Evolutionary conservation across 2,329 filamentous ascomycete genomes (phyloP).

Genomic region (Trichoderma asperellum): DNA sequence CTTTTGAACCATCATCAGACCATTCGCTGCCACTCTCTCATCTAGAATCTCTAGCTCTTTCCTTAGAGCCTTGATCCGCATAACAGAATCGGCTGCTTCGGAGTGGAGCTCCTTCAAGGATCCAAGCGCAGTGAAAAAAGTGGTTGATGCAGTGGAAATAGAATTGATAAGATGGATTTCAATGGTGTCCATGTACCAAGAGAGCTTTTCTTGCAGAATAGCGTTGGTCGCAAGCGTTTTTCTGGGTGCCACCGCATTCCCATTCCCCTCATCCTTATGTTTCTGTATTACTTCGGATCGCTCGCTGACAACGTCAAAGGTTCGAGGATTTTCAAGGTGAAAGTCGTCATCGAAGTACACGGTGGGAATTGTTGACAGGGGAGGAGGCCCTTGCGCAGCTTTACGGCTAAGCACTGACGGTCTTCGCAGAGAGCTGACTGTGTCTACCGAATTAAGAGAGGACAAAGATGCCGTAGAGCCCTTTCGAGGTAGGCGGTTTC

Average conservation of each 20-base stretch:
- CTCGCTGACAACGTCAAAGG: slow-evolving; percentile 95
- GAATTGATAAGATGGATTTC: slow-evolving; percentile 96
- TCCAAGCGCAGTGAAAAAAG: slow-evolving; percentile 92
- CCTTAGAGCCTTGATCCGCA: slow-evolving; percentile 79
- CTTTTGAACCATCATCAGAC: slow-evolving; percentile 83
- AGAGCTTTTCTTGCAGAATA: slow-evolving; percentile 95
- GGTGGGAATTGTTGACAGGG: slow-evolving; percentile 85
- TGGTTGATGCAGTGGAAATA: slow-evolving; percentile 92
- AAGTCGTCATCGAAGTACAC: slow-evolving; percentile 97
- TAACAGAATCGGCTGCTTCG: slow-evolving; percentile 88
- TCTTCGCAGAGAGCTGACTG: slow-evolving; percentile 48
- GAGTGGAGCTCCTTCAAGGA: slow-evolving; percentile 88
- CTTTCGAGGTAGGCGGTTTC: slow-evolving; percentile 38
- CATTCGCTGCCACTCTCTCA: slow-evolving; percentile 81
- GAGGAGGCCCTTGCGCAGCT: slow-evolving; percentile 73
- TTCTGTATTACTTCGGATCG: slow-evolving; percentile 90
- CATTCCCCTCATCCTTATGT: slow-evolving; percentile 57
- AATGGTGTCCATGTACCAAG: slow-evolving; percentile 99
- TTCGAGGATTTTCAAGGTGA: slow-evolving; percentile 91
- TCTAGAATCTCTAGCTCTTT: slow-evolving; percentile 81
- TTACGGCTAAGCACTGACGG: slow-evolving; percentile 58
- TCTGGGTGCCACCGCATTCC: slow-evolving; percentile 61
- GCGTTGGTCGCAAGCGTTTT: slow-evolving; percentile 95
- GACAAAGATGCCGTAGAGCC: slow-evolving; percentile 51
- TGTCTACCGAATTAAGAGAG: slow-evolving; percentile 56